A percentile compares a stretch with the other conserved stretches of the same genome.
phyloP scores from a whole-genome alignment of 176 grass and related monocot species.

The Dendrocalamus sinicus region DNA sequence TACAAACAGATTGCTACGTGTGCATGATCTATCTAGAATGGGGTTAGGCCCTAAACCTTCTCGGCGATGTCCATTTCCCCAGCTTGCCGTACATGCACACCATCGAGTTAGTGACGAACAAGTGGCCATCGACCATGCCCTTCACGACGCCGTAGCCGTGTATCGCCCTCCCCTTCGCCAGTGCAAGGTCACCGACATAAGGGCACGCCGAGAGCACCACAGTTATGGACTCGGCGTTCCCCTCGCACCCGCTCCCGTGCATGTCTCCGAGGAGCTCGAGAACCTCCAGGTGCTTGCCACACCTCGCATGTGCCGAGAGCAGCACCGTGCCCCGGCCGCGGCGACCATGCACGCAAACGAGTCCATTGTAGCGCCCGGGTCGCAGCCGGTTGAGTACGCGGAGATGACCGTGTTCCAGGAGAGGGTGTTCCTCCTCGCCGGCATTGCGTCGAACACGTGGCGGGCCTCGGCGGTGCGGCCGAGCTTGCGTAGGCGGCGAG shows the following conservation, averaged over 20 bases:
- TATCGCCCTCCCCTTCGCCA: slow-evolving; percentile 54
- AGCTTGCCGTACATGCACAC: slow-evolving; percentile 80
- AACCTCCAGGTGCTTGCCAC: slow-evolving; percentile 49
- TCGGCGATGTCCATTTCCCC: slow-evolving; percentile 41
- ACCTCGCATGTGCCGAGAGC: slow-evolving; percentile 56
- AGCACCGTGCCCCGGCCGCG: background rate
- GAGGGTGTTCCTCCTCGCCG: slow-evolving; percentile 43
- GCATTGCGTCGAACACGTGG: slow-evolving; percentile 63
- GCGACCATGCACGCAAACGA: slow-evolving; percentile 46
- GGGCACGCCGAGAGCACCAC: slow-evolving; percentile 64
- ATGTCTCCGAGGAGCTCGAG: slow-evolving; percentile 50
- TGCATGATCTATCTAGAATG: too few relatives aligned
- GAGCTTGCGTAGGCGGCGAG: slow-evolving; percentile 53
- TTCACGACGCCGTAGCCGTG: slow-evolving; percentile 51
- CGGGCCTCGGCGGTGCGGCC: slow-evolving; percentile 32
- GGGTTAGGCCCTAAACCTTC: slow-evolving; percentile 13
- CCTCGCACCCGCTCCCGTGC: slow-evolving; percentile 37
- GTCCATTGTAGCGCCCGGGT: slow-evolving; percentile 23
- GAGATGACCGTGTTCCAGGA: slow-evolving; percentile 71
- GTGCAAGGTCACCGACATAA: slow-evolving; percentile 1
- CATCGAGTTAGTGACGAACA: slow-evolving; percentile 65
- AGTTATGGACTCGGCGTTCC: slow-evolving; percentile 53
- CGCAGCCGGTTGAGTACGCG: slow-evolving; percentile 48
- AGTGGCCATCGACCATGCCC: slow-evolving; percentile 38
- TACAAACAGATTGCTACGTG: too few relatives aligned